Base-by-base conservation (phyloP, 257 asterid genomes). In the Cynanchum wilfordii region DNA sequence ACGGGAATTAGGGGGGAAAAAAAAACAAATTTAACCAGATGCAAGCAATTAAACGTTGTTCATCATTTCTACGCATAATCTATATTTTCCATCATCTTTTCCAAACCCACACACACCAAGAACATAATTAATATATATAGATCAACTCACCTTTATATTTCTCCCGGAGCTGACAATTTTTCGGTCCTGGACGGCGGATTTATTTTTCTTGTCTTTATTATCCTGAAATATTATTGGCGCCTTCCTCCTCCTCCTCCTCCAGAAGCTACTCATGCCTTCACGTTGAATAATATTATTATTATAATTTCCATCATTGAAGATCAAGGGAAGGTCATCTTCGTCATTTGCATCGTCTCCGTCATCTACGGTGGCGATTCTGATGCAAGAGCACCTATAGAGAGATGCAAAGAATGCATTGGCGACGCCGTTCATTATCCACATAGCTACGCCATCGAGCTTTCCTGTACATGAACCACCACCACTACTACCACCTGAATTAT, bases 301-400 rank as follows among this genome's bases (percentile, higher is more conserved):
- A 42, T 5, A 15, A 70, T 78, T 86, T 0, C 80, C 93, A 24
- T 81, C 87, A 67, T 82, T 84, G 79, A 66, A 74, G 72, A 90
- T 88, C 81, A 90, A 72, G 1, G 96, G 95, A 77, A 87, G 54
- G 65, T 47, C 52, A 19, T 85, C 86, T 60, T 47, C 52, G 20
- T 85, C 84, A 76, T 86, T 78, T 19, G 76, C 78, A 30, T 87
- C 96, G 0, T 85, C 95, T n/a, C 87, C 85, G 52, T 88, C 96
- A 54, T 85, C 97, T 3, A 80, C 57, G 1, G 96, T 89, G 10
- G 93, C 71, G 24, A 91, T 85, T 54, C 92, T 87, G 59, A 91
- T 89, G 84, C 97, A 91, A 13, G 96, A 91, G 72, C 96, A 91
- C 49, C 89, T 83, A n/a, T 91, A 92, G 68, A 91, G 66, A 33